These are phyloP conservation scores for Symbiotaphrina buchneri DNA, from an alignment of 495 filamentous ascomycete species.

Conservation along the genomic window DNA sequence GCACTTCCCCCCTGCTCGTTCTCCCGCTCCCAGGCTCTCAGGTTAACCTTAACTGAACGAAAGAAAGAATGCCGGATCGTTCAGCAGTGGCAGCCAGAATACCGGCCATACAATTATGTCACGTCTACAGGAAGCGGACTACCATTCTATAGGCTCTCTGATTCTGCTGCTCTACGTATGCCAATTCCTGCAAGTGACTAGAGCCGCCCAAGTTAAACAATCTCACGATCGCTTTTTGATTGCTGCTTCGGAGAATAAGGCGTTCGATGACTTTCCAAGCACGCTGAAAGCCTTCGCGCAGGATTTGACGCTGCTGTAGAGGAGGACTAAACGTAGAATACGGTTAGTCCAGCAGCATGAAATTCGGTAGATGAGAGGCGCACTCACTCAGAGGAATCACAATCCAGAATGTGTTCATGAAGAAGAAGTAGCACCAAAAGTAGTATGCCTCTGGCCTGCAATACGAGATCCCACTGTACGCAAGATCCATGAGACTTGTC, in stretches of 20 bases:
- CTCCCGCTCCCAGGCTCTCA: no score
- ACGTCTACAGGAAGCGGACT: no score
- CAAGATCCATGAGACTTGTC: conserved; percentile 50
- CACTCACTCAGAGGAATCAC: conserved; percentile 33
- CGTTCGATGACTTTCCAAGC: conserved; percentile 15
- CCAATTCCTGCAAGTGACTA: no score
- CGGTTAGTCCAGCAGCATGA: neutral
- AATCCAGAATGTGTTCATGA: conserved; percentile 76
- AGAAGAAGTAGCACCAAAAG: conserved; percentile 74
- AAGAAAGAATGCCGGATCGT: no score
- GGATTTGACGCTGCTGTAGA: conserved; percentile 23
- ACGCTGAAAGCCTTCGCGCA: conserved; percentile 22
- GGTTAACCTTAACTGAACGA: no score
- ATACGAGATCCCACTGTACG: conserved; percentile 29
- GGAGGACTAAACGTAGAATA: conserved; percentile 19
- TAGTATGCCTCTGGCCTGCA: conserved; percentile 61
- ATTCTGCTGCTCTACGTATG: no score
- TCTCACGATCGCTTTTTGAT: no score
- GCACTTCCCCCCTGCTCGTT: no score
- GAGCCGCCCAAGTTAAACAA: no score
- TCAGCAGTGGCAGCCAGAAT: no score
- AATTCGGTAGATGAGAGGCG: neutral
- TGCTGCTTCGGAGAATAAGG: conserved; percentile 8
- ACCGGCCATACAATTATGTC: no score
- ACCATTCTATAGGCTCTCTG: no score